Evolutionary conservation across 75 land plant species (phyloP).

Genomic region (Selaginella tamariscina): DNA sequence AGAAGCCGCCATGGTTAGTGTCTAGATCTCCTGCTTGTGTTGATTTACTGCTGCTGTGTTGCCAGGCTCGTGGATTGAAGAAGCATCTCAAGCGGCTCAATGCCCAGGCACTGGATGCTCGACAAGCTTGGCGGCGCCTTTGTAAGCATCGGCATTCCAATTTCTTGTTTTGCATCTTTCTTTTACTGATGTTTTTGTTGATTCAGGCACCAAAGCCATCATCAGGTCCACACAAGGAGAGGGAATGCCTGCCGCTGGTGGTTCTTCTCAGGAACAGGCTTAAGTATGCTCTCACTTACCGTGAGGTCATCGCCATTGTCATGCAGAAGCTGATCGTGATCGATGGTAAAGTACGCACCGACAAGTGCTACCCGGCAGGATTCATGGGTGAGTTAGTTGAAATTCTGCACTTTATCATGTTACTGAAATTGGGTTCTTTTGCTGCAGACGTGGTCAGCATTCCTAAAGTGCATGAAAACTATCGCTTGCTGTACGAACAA

Average conservation of each 20-base stretch:
- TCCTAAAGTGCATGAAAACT: background rate
- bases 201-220: constrained; percentile 29
- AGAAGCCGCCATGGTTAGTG: background rate
- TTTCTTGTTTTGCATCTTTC: no score
- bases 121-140: constrained; percentile 13
- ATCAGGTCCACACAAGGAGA: constrained; percentile 10
- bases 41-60: background rate
- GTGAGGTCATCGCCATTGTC: constrained; percentile 2
- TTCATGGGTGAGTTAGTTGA: constrained; percentile 38
- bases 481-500: background rate
- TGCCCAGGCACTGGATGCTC: constrained; percentile 9
- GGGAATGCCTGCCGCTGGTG: constrained; percentile 5
- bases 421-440: background rate
- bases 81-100: constrained; percentile 5
- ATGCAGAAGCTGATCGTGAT: constrained; percentile 2
- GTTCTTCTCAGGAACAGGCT: constrained; percentile 3
- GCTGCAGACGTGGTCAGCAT: background rate
- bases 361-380: constrained; percentile 10
- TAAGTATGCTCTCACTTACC: constrained; percentile 29
- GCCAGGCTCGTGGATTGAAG: constrained; percentile 18
- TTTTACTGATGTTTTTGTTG: background rate
- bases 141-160: constrained; percentile 26
- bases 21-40: background rate
- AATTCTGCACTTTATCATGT: background rate
- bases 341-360: constrained; percentile 6